Evolutionary conservation across 1,139 yeast species (phyloP), one percentile per base, ranked within the genome.

Genomic region (Sugiyamaella grinbergsii): DNA sequence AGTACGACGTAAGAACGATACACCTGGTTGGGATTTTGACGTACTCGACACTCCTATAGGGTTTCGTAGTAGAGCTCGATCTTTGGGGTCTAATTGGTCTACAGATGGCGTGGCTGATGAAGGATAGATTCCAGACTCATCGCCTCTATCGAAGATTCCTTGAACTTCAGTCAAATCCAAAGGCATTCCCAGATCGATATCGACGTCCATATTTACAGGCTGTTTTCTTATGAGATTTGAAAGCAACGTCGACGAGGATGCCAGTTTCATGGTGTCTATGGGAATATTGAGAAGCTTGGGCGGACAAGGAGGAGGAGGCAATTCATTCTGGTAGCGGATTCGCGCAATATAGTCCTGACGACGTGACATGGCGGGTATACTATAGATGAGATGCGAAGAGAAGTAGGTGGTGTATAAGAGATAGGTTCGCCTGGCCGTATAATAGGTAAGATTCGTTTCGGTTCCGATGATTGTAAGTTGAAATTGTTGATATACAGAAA

Each of bases 291-390:
- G 69, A 54, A 90, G 76, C 68, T 87, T 89, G 20, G 99, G 98
- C 49, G 95, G 90, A 57, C 94, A 77, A 20, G 94, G 87, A 8
- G 98, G 98, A 1, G 97, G 93, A 13, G 98, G 98, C 29, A 93
- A 74, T 62, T 82, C 87, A 66, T 93, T 93, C 55, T 82, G 81
- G 67, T 90, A 93, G 64, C 96, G 80, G 50, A 87, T 81, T 61
- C 87, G 85, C 51, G 95, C 94, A 53, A 93, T 84, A 65, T 85
- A 91, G 60, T 90, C 97, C 69, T 91, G 96, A 66, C 89, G 51
- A 31, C 62, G 51, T 11, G 63, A 58, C 63, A 61, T 60, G 38
- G 13, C 23, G 5, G 18, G 15, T n/a, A 32, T 13, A 13, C 4
- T 32, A 13, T 13, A 5, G 36, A n/a, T 32, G n/a, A 16, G 6